Percentiles rank a stretch among this genome's conserved stretches.
These are phyloP conservation scores for Sporisorium scitamineum DNA, from an alignment of 1,284 basidiomycete genomes.

Conservation along the genomic window DNA sequence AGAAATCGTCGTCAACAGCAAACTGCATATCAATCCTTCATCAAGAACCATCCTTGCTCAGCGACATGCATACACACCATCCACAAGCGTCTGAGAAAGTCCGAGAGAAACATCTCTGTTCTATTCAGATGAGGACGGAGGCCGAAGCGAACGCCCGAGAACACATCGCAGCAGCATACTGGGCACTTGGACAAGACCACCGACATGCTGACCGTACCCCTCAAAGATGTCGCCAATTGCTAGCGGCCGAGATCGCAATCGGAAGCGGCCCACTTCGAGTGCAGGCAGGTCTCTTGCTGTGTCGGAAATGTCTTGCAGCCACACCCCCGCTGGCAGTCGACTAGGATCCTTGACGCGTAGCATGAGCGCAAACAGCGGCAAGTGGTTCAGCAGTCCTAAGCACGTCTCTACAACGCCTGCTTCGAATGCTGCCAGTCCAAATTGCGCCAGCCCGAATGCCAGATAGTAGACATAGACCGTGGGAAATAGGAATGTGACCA, in stretches of 20 bases:
- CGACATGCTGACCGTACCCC: constrained; percentile 46
- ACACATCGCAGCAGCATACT: constrained; percentile 39
- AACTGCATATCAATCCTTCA: no score
- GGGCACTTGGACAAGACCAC: constrained; percentile 37
- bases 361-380: constrained; percentile 89
- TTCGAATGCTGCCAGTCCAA: constrained; percentile 26
- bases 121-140: background rate
- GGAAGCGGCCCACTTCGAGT: constrained; percentile 12
- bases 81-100: background rate
- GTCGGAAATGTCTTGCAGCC: constrained; percentile 16
- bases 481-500: constrained; percentile 89
- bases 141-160: constrained; percentile 30
- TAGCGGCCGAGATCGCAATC: constrained; percentile 39
- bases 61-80: no score
- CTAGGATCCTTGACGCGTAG: constrained; percentile 86
- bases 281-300: background rate
- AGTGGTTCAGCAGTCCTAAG: constrained; percentile 81
- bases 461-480: constrained; percentile 88
- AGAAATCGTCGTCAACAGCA: no score
- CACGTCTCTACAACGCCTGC: constrained; percentile 34
- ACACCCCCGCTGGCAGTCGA: constrained; percentile 75
- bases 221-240: constrained; percentile 45
- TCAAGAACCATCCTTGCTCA: no score
- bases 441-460: constrained; percentile 80
- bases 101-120: background rate